A percentile compares a stretch with the other conserved stretches of the same genome.
Conservation (phyloP, 148 eudicot genomes). For the Vaccinium myrtillus region DNA sequence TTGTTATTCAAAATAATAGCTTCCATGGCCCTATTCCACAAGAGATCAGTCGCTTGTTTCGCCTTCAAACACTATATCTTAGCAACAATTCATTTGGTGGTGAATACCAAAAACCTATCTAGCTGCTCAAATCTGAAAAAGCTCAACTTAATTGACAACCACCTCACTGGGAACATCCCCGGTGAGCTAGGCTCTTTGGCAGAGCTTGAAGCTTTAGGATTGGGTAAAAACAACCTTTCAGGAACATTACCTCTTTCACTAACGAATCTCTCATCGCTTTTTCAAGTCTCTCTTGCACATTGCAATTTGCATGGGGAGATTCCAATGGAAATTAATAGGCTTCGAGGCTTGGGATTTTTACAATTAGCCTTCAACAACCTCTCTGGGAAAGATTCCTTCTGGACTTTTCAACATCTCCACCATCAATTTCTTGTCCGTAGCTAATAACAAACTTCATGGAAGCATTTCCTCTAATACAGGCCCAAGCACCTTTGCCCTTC, state of each 20-base stretch:
- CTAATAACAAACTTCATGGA: background rate
- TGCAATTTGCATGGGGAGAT: background rate
- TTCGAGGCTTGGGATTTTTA: rapidly evolving
- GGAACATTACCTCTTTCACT: background rate
- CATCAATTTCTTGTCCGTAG: background rate
- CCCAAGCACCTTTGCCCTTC: background rate
- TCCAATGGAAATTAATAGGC: background rate
- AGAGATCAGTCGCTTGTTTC: background rate
- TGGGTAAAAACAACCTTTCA: background rate
- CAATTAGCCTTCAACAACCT: rapidly evolving
- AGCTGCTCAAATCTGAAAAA: background rate
- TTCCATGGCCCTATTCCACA: background rate
- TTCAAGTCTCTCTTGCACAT: rapidly evolving
- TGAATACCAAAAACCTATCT: background rate
- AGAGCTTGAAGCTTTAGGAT: background rate
- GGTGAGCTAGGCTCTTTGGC: background rate
- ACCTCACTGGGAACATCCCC: background rate
- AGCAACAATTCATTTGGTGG: background rate
- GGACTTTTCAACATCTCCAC: background rate
- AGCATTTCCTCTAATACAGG: background rate
- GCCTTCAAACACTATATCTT: background rate
- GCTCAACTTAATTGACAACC: background rate
- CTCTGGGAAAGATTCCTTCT: background rate
- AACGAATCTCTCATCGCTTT: background rate
- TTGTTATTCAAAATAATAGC: background rate